Base-by-base conservation (phyloP, 108 stramenopile species). In the Cyclotella distinguenda region DNA sequence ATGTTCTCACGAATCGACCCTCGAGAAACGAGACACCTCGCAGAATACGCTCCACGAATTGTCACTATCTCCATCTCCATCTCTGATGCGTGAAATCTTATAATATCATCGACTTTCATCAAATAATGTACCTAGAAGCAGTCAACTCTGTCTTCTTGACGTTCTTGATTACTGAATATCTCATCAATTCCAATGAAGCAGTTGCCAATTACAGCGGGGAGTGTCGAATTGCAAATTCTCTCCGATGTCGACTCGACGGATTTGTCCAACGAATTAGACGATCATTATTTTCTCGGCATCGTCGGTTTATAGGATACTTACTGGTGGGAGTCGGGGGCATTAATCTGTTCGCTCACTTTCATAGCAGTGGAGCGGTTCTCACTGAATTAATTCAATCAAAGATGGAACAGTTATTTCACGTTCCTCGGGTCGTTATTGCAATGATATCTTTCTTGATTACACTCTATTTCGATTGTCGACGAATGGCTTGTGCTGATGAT, bases 121-220 rank as follows among this genome's bases (percentile, higher is more conserved):
- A n/a, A n/a, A 38, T 12, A 38, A 90, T 90, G 89, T 51, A 85
- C 11, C 78, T 84, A 7, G 91, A 93, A 74, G 71, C 85, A 13
- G 63, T 76, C 60, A 93, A 93, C 63, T 82, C 91, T n/a, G 48
- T 93, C 45, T 83, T 88, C 34, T 48, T 89, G 27, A 93, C 91
- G 4, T 93, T 81, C 56, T 11, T 93, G 25, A 84, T 77, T 2
- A 85, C 88, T 18, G 91, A 93, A 72, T 89, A 74, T 51, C 60
- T 83, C 15, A 38, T 88, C 26, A 21, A 16, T n/a, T 42, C 64
- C 6, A 21, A 46, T 33, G 13, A 72, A n/a, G n/a, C n/a, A n/a
- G n/a, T n/a, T n/a, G n/a, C n/a, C n/a, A n/a, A n/a, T n/a, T n/a
- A n/a, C n/a, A n/a, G n/a, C n/a, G n/a, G n/a, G n/a, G n/a, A n/a